phyloP scores from a whole-genome alignment of 768 basidiomycete genomes.

The Clitopilus hobsonii region DNA sequence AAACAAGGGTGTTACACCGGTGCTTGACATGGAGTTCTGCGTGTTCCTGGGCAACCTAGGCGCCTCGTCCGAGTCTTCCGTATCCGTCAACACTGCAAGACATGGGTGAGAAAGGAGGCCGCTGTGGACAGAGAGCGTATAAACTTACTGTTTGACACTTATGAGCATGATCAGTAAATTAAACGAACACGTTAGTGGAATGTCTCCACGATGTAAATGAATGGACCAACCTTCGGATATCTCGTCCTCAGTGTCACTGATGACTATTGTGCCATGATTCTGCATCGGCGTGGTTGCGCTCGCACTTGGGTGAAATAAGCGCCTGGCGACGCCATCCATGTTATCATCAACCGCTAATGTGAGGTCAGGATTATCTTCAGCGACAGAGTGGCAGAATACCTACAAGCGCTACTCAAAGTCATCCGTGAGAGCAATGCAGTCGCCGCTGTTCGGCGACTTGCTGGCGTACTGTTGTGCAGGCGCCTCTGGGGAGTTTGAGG shows the following conservation, averaged over 20 bases:
- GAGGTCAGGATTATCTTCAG: not conserved
- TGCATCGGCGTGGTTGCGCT: not conserved
- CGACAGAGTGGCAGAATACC: not conserved
- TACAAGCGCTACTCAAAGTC: not conserved
- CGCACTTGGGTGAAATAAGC: not conserved
- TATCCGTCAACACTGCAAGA: slow-evolving; percentile 12
- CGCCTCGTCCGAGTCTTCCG: slow-evolving; percentile 3
- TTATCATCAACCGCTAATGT: not conserved
- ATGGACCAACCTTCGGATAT: not conserved
- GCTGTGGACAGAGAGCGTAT: not conserved
- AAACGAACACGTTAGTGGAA: slow-evolving; percentile 5
- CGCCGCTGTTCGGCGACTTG: not conserved
- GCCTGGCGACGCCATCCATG: not conserved
- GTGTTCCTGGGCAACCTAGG: not conserved
- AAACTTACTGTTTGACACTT: slow-evolving; percentile 5
- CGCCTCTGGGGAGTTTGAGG: not conserved
- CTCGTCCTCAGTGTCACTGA: slow-evolving; percentile 6
- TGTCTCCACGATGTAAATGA: slow-evolving; percentile 6
- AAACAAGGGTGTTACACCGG: not conserved
- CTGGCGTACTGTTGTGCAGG: not conserved
- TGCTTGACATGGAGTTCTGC: not conserved
- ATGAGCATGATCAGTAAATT: not conserved
- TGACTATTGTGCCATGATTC: not conserved
- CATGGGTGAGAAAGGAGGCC: not conserved
- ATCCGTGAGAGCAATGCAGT: not conserved